Percentiles rank a stretch among this genome's conserved stretches.
Evolutionary conservation across 1,284 basidiomycete genomes (phyloP).

Genomic region (Boletus semigastroideus): DNA sequence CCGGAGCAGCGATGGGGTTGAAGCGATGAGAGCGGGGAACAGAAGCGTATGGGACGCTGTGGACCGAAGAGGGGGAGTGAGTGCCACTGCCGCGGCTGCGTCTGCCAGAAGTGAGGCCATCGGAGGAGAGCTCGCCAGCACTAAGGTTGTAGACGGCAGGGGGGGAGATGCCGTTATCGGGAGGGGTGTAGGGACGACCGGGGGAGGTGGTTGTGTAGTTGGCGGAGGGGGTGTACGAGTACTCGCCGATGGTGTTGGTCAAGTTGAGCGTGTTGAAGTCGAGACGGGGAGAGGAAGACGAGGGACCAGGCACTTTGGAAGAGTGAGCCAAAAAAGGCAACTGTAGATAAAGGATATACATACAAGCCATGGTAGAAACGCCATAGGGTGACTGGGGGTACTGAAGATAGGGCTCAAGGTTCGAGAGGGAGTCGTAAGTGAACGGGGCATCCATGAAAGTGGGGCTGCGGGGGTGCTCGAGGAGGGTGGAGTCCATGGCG

Average conservation of each 20-base stretch:
- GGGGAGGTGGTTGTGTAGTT: constrained; percentile 54
- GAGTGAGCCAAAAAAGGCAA: constrained; percentile 10
- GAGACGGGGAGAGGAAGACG: constrained; percentile 55
- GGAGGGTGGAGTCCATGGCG: constrained; percentile 48
- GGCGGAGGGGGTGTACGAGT: constrained; percentile 58
- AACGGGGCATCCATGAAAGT: constrained; percentile 58
- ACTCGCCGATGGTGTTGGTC: constrained; percentile 56
- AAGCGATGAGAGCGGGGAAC: constrained; percentile 71
- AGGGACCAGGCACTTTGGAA: constrained; percentile 40
- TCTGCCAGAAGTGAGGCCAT: constrained; percentile 60
- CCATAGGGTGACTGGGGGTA: constrained; percentile 49
- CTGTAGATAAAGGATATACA: constrained; percentile 21
- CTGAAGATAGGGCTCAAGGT: constrained; percentile 47
- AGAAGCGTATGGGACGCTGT: constrained; percentile 51
- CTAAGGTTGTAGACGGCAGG: constrained; percentile 68
- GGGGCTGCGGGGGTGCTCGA: constrained; percentile 48
- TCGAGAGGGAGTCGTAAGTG: constrained; percentile 58
- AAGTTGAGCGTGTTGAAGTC: constrained; percentile 64
- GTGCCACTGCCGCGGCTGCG: constrained; percentile 66
- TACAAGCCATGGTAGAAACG: constrained; percentile 44
- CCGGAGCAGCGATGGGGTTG: constrained; percentile 65
- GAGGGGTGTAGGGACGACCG: constrained; percentile 65
- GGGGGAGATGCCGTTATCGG: constrained; percentile 66
- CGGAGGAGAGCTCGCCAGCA: constrained; percentile 67
- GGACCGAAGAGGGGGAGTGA: constrained; percentile 54